Conservation (phyloP, 176 grass and related monocot species). For the Rhynchospora breviuscula region DNA sequence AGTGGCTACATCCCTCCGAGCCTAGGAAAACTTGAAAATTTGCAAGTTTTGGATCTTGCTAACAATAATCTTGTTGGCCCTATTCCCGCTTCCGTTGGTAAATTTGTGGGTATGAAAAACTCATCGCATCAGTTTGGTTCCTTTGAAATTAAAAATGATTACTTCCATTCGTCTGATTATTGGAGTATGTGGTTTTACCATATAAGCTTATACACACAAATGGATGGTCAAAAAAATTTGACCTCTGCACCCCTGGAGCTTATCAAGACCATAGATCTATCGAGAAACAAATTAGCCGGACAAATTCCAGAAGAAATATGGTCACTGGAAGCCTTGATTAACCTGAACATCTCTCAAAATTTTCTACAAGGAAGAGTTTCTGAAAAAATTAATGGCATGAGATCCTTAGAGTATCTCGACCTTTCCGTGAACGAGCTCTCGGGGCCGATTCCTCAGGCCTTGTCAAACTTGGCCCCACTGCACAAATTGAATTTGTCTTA, state of each 20-base stretch:
- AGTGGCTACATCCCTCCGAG: neutral
- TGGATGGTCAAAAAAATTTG: constrained; percentile 13
- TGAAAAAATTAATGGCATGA: neutral
- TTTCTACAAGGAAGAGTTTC: neutral
- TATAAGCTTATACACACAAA: neutral
- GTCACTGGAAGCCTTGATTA: neutral
- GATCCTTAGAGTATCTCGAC: constrained; percentile 35
- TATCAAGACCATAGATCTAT: neutral
- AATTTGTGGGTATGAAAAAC: constrained; percentile 10
- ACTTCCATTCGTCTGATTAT: neutral
- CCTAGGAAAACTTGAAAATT: neutral
- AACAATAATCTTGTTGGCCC: constrained; percentile 28
- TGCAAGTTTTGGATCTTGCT: neutral
- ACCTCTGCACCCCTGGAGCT: neutral
- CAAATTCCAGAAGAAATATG: constrained; percentile 19
- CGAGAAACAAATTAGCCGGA: neutral
- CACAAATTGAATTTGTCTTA: neutral
- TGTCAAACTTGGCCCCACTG: constrained; percentile 14
- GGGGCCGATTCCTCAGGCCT: constrained; percentile 13
- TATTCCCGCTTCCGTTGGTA: constrained; percentile 15
- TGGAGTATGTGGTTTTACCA: neutral
- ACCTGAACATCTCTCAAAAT: constrained; percentile 29
- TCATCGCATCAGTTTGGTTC: neutral
- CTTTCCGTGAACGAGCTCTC: constrained; percentile 26
- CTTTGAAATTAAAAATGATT: neutral